phyloP scores from a whole-genome alignment of 2,329 filamentous ascomycete genomes.

The Pseudocercospora ulei region DNA sequence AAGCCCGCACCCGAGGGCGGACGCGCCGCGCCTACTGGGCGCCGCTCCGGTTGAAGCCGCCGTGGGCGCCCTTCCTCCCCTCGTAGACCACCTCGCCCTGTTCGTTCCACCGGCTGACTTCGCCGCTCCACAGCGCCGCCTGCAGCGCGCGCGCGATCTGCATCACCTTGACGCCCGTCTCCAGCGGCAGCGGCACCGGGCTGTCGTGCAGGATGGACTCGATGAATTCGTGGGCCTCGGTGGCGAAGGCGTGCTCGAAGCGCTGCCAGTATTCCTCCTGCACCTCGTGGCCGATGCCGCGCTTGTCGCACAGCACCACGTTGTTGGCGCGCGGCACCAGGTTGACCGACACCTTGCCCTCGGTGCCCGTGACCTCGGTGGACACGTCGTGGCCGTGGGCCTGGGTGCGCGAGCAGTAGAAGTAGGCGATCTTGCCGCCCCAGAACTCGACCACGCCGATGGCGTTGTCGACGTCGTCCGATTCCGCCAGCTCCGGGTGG shows the following conservation, averaged over 20 bases:
- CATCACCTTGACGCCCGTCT: slow-evolving; percentile 33
- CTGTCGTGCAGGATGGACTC: slow-evolving; percentile 34
- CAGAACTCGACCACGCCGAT: slow-evolving; percentile 41
- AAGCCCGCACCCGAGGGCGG: neutral
- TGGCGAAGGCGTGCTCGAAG: slow-evolving; percentile 37
- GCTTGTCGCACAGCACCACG: slow-evolving; percentile 32
- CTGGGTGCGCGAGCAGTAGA: slow-evolving; percentile 39
- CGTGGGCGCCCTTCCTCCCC: neutral
- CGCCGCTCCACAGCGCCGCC: slow-evolving; percentile 46
- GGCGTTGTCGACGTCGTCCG: slow-evolving; percentile 40
- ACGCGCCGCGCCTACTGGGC: neutral
- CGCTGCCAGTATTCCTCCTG: slow-evolving; percentile 36
- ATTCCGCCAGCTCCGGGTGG: slow-evolving; percentile 35
- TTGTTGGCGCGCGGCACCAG: slow-evolving; percentile 29
- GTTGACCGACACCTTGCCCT: slow-evolving; percentile 31
- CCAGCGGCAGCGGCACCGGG: slow-evolving; percentile 34
- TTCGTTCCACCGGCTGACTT: slow-evolving; percentile 44
- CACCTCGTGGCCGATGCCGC: slow-evolving; percentile 35
- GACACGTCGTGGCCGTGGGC: slow-evolving; percentile 39
- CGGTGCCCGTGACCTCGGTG: slow-evolving; percentile 38
- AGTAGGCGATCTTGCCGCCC: slow-evolving; percentile 40
- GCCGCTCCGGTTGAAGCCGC: neutral
- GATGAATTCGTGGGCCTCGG: slow-evolving; percentile 37
- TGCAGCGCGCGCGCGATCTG: slow-evolving; percentile 45
- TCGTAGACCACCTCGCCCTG: slow-evolving; percentile 17